Evolutionary conservation across 75 land plant species (phyloP), one percentile per base, ranked within the genome.

Genomic region (Azolla pinnata): DNA sequence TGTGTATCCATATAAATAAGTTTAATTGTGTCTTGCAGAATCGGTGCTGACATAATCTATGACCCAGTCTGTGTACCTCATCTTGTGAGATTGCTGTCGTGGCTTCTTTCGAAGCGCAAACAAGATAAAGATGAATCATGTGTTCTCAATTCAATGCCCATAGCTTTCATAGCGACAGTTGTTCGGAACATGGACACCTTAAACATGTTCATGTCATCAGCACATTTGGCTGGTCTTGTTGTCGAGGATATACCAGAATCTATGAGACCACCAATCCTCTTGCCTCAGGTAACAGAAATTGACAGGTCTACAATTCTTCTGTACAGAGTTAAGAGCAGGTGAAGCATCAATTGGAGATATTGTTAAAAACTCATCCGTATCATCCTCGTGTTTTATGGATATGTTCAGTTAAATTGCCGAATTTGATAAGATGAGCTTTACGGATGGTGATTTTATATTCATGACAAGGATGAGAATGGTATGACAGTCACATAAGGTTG

Each of bases 31-130:
- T 33, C 44, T n/a, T 72, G 2, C 44, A 53, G 81, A 91, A 93
- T 91, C 60, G 97, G 88, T 60, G 92, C 97, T 31, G 97, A 91
- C 79, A 63, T 91, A 48, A 82, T 91, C 0, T 91, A 91, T 62
- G 73, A 91, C 64, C 79, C 84, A 26, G 12, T 33, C 1, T 84
- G 75, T 53, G 65, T 91, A 16, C 93, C 86, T 14, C 75, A 84
- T 59, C 88, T 91, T 33, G 73, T 87, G 61, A 69, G 62, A 19
- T 67, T 88, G 2, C 59, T 91, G 48, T 45, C 76, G 21, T 63
- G 54, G 32, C 83, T 91, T 52, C 64, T 91, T 49, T 44, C 66
- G 3, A 21, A 54, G 24, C 23, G 52, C 2, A 59, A 54, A 8
- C 53, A 50, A 50, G 53, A 7, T 7, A 50, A 17, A 23, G 56